A percentile compares a stretch with the other conserved stretches of the same genome.
phyloP scores from a whole-genome alignment of 1,284 basidiomycete species.

The Rhodotorula sp. region DNA sequence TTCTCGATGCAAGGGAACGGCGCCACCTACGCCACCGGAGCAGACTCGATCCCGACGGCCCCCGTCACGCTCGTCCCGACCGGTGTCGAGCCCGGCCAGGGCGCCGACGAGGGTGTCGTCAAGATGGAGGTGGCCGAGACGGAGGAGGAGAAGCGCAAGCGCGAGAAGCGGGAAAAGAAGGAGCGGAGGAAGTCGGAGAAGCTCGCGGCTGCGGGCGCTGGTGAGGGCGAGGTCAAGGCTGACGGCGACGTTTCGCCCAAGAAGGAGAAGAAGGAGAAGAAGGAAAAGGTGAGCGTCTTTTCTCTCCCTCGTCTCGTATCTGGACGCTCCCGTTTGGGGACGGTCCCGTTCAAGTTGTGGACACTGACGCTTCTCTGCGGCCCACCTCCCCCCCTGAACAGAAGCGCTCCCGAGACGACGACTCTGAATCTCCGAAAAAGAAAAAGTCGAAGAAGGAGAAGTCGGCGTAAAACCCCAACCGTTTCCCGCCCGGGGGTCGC shows the following conservation, averaged over 20 bases:
- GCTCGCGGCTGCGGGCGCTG: slow-evolving; percentile 7
- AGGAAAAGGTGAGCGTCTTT: slow-evolving; percentile 1
- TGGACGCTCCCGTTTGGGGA: too few relatives aligned
- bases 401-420: slow-evolving; percentile 31
- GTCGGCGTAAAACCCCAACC: background rate
- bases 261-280: slow-evolving; percentile 45
- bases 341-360: background rate
- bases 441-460: slow-evolving; percentile 20
- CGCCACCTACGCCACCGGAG: slow-evolving; percentile 75
- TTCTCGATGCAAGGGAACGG: slow-evolving; percentile 73
- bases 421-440: slow-evolving; percentile 19
- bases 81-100: slow-evolving; percentile 22
- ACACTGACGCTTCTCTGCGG: background rate
- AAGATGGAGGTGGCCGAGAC: slow-evolving; percentile 64
- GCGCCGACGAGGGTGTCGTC: slow-evolving; percentile 24
- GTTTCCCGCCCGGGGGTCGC: background rate
- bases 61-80: slow-evolving; percentile 64
- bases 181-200: slow-evolving; percentile 52
- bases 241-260: slow-evolving; percentile 1
- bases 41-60: slow-evolving; percentile 51
- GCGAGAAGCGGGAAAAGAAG: slow-evolving; percentile 55
- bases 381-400: slow-evolving; percentile 59
- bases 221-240: slow-evolving; percentile 44
- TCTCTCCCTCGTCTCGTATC: background rate
- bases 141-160: slow-evolving; percentile 57